Percentiles rank a stretch among this genome's conserved stretches.
Evolutionary conservation across 2,329 filamentous ascomycete species (phyloP).

Genomic region (Fusarium secorum): DNA sequence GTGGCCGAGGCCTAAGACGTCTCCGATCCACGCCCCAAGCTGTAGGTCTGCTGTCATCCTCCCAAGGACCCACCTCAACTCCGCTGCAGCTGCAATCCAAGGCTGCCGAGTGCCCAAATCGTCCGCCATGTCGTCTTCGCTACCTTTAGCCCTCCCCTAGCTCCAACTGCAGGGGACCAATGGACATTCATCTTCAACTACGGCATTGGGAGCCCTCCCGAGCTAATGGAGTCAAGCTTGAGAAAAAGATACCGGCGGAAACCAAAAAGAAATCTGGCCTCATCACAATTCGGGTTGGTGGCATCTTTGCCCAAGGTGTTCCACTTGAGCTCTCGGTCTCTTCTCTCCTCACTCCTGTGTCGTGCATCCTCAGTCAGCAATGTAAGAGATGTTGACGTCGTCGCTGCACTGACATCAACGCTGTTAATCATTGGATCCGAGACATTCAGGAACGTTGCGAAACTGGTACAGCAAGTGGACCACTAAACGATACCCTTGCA

Average conservation of each 20-base stretch:
- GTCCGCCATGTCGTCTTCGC: conserved; percentile 8
- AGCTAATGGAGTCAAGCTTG: conserved; percentile 14
- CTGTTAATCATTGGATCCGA: conserved; percentile 12
- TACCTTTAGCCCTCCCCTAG: conserved; percentile 11
- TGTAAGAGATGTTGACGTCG: not conserved
- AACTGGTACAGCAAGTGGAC: conserved; percentile 7
- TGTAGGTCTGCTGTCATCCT: conserved; percentile 31
- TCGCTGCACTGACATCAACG: conserved; percentile 17
- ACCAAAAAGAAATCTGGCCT: not conserved
- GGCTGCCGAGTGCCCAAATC: conserved; percentile 13
- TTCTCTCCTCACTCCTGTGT: not conserved
- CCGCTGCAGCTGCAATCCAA: conserved; percentile 21
- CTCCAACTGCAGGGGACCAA: conserved; percentile 26
- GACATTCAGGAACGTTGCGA: conserved; percentile 29
- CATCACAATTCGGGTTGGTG: not conserved
- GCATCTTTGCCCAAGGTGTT: not conserved
- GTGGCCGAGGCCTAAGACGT: conserved; percentile 13
- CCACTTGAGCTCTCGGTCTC: not conserved
- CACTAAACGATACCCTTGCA: conserved; percentile 18
- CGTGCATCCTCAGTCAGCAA: not conserved
- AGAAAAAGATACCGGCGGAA: not conserved
- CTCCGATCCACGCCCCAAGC: conserved; percentile 20
- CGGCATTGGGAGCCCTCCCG: conserved; percentile 28
- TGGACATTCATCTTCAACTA: conserved; percentile 24
- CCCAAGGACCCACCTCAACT: conserved; percentile 5